These are phyloP conservation scores for Raffaelea ambrosiae DNA, from an alignment of 2,329 filamentous ascomycete genomes.

Conservation along the genomic window DNA sequence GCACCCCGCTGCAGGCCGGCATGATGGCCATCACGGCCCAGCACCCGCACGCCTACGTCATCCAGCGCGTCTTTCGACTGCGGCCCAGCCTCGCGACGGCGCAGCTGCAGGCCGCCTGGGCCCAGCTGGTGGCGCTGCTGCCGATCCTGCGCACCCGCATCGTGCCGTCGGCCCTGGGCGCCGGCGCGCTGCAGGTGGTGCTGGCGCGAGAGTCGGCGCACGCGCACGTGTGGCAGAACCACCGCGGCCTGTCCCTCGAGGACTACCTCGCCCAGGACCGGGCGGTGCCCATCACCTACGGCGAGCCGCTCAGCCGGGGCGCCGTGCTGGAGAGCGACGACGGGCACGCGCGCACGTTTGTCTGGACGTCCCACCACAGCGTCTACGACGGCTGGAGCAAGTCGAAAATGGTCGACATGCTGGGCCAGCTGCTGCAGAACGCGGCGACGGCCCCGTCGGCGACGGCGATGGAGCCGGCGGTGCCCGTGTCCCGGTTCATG, in stretches of 20 bases:
- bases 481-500: not conserved
- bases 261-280: not conserved
- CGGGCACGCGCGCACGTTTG: constrained; percentile 30
- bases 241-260: constrained; percentile 5
- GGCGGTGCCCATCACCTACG: constrained; percentile 22
- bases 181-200: constrained; percentile 34
- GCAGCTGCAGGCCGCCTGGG: not conserved
- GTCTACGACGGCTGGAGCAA: constrained; percentile 42
- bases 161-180: constrained; percentile 16
- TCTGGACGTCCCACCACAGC: constrained; percentile 46
- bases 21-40: constrained; percentile 45
- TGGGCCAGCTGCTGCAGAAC: not conserved
- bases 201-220: constrained; percentile 19
- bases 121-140: not conserved
- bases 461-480: too few species aligned
- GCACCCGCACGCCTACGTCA: constrained; percentile 42
- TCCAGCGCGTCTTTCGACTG: constrained; percentile 37
- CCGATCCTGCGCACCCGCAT: constrained; percentile 46
- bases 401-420: not conserved
- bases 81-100: constrained; percentile 19
- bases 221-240: too few species aligned
- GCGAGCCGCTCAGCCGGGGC: constrained; percentile 36
- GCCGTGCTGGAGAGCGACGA: constrained; percentile 30
- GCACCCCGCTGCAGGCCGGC: constrained; percentile 45
- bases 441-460: too few species aligned